These are phyloP conservation scores for Podospora anserina DNA, from an alignment of 495 filamentous ascomycete species.

Conservation along the genomic window DNA sequence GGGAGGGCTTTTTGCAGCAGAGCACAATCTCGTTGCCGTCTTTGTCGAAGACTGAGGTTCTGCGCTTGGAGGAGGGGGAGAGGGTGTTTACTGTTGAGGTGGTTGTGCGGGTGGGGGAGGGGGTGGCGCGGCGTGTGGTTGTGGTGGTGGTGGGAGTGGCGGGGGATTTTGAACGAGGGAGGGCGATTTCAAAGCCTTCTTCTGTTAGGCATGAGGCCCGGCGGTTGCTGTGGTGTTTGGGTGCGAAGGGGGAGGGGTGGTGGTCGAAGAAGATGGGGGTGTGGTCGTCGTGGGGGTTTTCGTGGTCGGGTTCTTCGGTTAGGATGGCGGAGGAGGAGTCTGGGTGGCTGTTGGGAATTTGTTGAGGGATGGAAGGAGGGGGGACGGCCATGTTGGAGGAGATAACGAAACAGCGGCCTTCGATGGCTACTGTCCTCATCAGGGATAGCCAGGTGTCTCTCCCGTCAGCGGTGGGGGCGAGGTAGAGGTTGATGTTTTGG, in stretches of 20 bases:
- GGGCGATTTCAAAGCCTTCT: slow-evolving; percentile 41
- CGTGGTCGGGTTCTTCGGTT: background rate
- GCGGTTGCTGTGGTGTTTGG: slow-evolving; percentile 2
- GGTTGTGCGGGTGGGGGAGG: background rate
- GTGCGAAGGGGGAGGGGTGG: background rate
- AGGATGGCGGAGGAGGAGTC: background rate
- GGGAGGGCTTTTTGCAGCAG: slow-evolving; percentile 13
- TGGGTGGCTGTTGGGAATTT: background rate
- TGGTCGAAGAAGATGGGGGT: slow-evolving; percentile 3
- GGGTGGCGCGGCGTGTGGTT: slow-evolving; percentile 10
- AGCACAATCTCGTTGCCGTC: slow-evolving; percentile 49
- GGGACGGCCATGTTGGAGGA: slow-evolving; percentile 77
- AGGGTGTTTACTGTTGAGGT: background rate
- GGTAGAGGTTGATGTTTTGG: slow-evolving; percentile 90
- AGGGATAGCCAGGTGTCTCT: slow-evolving; percentile 80
- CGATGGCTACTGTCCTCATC: slow-evolving; percentile 75
- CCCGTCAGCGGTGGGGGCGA: slow-evolving; percentile 86
- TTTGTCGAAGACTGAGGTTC: slow-evolving; percentile 42
- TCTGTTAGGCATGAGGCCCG: slow-evolving; percentile 36
- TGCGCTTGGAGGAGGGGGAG: slow-evolving; percentile 3
- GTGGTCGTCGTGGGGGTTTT: background rate
- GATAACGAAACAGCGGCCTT: slow-evolving; percentile 84
- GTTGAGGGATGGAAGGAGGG: background rate
- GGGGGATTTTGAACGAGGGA: slow-evolving; percentile 36
- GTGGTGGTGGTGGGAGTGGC: background rate